Evolutionary conservation across 306 rosid genomes (phyloP), one percentile per base, ranked within the genome.

Genomic region (Vicia villosa): DNA sequence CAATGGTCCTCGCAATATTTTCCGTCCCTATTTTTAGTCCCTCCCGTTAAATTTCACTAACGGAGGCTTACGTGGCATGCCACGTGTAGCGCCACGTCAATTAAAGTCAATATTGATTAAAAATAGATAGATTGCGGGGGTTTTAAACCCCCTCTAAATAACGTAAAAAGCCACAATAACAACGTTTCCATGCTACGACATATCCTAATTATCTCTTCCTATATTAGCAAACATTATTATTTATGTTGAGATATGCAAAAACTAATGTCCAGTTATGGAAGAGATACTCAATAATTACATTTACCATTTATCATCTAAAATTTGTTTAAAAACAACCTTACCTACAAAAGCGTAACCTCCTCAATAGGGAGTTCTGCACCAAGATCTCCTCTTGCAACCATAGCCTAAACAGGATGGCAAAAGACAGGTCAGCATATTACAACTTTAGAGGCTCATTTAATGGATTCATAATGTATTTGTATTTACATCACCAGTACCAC

Each of bases 141-240:
- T n/a, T n/a, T n/a, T n/a, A n/a, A n/a, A n/a, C n/a, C n/a, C n/a
- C n/a, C n/a, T n/a, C n/a, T n/a, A n/a, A n/a, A n/a, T n/a, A n/a
- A n/a, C n/a, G n/a, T n/a, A n/a, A n/a, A n/a, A n/a, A n/a, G 99
- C 99, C 46, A 94, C 99, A 81, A 91, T 94, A 59, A 91, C 99
- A 28, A 92, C 96, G 74, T 94, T 94, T 73, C 97, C 99, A 91
- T 94, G 91, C 99, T 86, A 68, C 95, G 97, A 63, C 97, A 94
- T 61, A 82, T 80, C 66, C 79, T 80, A 60, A 88, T 91, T 70
- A 94, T 94, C 86, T 94, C 97, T 77, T 91, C 97, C 99, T 94
- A 59, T 69, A 56, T 69, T 62, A 74, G 55, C 37, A 59, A 12
- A 34, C 68, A 64, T 72, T 43, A n/a, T n/a, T n/a, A 45, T 55